Base-by-base conservation (phyloP, 2,329 filamentous ascomycete genomes). In the Gyromitra esculenta region DNA sequence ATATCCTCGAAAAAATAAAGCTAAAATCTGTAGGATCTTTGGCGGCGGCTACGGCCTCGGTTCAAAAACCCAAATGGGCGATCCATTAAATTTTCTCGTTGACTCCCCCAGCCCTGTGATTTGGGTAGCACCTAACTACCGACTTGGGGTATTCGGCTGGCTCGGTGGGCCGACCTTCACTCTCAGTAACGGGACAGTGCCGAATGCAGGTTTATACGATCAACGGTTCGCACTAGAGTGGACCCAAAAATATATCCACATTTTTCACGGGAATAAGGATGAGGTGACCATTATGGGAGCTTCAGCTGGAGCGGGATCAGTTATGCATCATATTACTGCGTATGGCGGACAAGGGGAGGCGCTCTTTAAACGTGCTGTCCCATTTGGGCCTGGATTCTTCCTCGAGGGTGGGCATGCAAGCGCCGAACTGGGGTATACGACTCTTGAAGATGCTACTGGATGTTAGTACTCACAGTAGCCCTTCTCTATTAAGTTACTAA, bases 181-280 rank as follows among this genome's bases (percentile, higher is more conserved):
- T 1, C n/a, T 60, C 1, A 4, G 43, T 6, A 9, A 65, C 1
- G 56, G 37, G 5, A 64, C 54, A 1, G 18, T 63, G 13, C 81
- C 91, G 7, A 92, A 92, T 80, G 88, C 84, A 1, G 90, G 90
- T 0, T 82, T 92, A 6, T 84, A 91, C 1, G 90, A 92, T 79
- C 89, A 91, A 82, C 85, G 89, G 18, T 85, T 87, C 35, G 84
- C 87, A 1, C 81, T 92, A 59, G 81, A 87, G 64, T 92, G 90
- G 90, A 86, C 91, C 0, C 85, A 88, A 80, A 83, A 86, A 45
- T 84, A 92, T 75, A 90, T 92, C 54, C 81, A 82, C 39, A 82
- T 86, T 82, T 90, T 90, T 76, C 88, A 89, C 6, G 89, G 89
- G 0, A 86, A 90, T 78, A 87, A 88, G 0, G 81, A 85, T 31